These are phyloP conservation scores for Linnemannia schmuckeri DNA, from an alignment of 192 early-diverging fungal genomes.

Conservation along the genomic window DNA sequence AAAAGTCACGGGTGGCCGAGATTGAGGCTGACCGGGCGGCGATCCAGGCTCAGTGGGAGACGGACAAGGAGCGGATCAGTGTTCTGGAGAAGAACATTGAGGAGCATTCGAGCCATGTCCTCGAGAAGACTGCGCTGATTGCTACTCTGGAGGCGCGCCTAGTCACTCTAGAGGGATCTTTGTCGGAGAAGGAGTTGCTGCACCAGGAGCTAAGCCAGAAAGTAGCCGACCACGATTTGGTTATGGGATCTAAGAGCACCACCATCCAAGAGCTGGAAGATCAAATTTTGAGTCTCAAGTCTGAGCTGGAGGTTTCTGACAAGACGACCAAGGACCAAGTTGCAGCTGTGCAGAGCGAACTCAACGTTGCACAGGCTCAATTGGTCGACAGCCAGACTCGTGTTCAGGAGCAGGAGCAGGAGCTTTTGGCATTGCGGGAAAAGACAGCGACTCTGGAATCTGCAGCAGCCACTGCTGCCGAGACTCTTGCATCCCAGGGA, in stretches of 20 bases:
- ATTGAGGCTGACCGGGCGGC: constrained; percentile 36
- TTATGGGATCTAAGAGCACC: constrained; percentile 16
- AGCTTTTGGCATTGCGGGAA: constrained; percentile 7
- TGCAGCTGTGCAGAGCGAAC: constrained; percentile 24
- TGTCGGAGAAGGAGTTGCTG: constrained; percentile 14
- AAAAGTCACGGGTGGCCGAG: constrained; percentile 28
- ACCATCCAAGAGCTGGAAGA: constrained; percentile 31
- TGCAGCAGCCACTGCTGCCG: constrained; percentile 9
- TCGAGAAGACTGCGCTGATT: constrained; percentile 28
- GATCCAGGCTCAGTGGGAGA: constrained; percentile 33
- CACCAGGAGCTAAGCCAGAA: constrained; percentile 27
- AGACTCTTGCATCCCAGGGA: constrained; percentile 1
- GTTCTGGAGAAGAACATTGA: constrained; percentile 39
- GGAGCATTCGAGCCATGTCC: constrained; percentile 15
- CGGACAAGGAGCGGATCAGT: constrained; percentile 39
- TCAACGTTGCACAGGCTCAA: constrained; percentile 18
- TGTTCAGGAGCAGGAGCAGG: constrained; percentile 25
- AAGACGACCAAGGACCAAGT: background rate
- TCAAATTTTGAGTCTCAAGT: constrained; percentile 21
- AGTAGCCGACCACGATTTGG: background rate
- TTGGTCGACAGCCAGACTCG: constrained; percentile 26
- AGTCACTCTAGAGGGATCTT: constrained; percentile 14
- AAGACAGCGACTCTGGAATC: constrained; percentile 14
- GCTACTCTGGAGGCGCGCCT: constrained; percentile 19
- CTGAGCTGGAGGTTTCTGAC: background rate